phyloP scores from a whole-genome alignment of 2,329 filamentous ascomycete species.

The Dactylellina sp. region DNA sequence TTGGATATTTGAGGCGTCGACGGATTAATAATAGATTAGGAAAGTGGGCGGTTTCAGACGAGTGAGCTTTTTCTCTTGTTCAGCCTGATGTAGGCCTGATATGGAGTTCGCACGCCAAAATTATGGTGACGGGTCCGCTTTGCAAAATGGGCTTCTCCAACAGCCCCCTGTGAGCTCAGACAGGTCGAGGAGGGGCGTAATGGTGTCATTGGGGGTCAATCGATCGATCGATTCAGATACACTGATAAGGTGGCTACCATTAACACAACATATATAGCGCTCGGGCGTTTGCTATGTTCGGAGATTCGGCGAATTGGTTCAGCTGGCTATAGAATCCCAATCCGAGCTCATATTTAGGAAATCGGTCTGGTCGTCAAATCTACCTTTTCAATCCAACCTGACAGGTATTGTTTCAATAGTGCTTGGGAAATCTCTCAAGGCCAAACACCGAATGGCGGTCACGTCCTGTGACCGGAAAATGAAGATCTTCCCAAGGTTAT shows the following conservation, averaged over 20 bases:
- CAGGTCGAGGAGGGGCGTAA: neutral
- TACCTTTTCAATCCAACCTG: neutral
- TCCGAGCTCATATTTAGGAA: conserved; percentile 7
- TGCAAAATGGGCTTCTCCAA: neutral
- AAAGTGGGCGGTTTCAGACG: conserved; percentile 14
- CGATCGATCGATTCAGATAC: conserved; percentile 33
- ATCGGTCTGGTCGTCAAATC: too few relatives aligned
- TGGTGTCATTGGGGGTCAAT: conserved; percentile 1
- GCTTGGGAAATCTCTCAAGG: conserved; percentile 6
- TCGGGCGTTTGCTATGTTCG: neutral
- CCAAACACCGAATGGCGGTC: conserved; percentile 7
- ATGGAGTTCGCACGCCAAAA: neutral
- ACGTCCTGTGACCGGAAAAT: conserved; percentile 42
- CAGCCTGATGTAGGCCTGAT: conserved; percentile 18
- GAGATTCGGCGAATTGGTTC: neutral
- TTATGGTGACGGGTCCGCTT: conserved; percentile 13
- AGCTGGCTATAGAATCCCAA: neutral
- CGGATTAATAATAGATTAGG: conserved; percentile 45
- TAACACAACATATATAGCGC: neutral
- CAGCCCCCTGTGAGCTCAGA: neutral
- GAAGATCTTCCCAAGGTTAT: conserved; percentile 20
- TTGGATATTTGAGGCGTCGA: conserved; percentile 34
- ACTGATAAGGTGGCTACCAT: conserved; percentile 2
- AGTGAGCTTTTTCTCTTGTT: neutral
- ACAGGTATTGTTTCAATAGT: neutral